phyloP scores from a whole-genome alignment of 805 yeast species.

The Ogataea philodendri region DNA sequence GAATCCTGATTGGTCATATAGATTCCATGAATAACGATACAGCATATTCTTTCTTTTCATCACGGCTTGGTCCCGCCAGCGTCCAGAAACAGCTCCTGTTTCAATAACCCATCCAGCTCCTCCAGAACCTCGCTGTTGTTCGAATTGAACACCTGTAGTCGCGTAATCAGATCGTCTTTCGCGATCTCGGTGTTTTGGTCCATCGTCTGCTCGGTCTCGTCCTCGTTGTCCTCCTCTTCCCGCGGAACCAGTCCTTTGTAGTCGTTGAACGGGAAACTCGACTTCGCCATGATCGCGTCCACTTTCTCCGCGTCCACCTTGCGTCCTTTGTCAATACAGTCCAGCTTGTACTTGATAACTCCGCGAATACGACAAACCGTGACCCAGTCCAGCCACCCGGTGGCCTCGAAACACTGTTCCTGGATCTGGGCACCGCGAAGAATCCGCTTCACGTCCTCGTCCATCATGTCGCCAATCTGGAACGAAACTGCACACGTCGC shows the following conservation, averaged over 20 bases:
- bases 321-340: constrained; percentile 53
- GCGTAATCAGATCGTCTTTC: constrained; percentile 35
- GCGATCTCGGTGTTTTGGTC: constrained; percentile 8
- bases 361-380: constrained; percentile 64
- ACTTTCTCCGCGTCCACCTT: constrained; percentile 42
- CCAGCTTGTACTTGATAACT: constrained; percentile 69
- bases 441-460: constrained; percentile 53
- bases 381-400: constrained; percentile 77
- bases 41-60: constrained; percentile 3
- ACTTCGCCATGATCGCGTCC: constrained; percentile 42
- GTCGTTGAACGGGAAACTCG: constrained; percentile 30
- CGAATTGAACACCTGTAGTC: constrained; percentile 38
- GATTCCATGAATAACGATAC: constrained; percentile 7
- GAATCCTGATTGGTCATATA: constrained; percentile 1
- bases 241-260: constrained; percentile 25
- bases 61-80: constrained; percentile 1
- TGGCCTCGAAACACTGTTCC: constrained; percentile 50
- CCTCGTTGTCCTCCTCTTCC: constrained; percentile 36
- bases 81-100: constrained; percentile 27
- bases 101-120: constrained; percentile 27
- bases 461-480: constrained; percentile 77
- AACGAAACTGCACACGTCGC: constrained; percentile 69
- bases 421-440: constrained; percentile 40
- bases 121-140: constrained; percentile 30
- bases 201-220: constrained; percentile 21